Evolutionary conservation across 2,329 filamentous ascomycete genomes (phyloP), one percentile per base, ranked within the genome.

Genomic region (Botryotinia narcissicola): DNA sequence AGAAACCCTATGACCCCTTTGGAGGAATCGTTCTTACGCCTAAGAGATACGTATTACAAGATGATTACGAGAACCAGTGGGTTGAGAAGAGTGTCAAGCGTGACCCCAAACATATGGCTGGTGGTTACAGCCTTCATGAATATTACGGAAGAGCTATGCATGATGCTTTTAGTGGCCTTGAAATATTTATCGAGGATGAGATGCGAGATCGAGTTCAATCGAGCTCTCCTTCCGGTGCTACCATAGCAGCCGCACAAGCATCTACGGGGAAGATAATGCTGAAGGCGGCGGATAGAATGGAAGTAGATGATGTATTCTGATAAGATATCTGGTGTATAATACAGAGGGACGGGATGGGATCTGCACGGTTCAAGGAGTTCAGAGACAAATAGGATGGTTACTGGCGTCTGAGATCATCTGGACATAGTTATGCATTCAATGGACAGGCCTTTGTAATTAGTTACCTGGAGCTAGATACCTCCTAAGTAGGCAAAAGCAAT

Each of bases 101-200:
- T 59, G 91, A 95, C 80, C 83, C 87, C 3, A 86, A 87, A 62
- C 90, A 92, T 80, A 84, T 88, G 70, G 93, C 93, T 25, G 95
- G 94, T 46, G 97, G 96, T 0, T 98, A 97, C 83, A 91, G 91
- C 78, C 85, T 95, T 61, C 85, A 88, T 48, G 94, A 97, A 80
- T 98, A 96, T 80, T 93, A 94, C 79, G 86, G 90, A 12, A 87
- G 95, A 37, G 91, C 93, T 37, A 84, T 99, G 80, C 92, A 93
- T 75, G 95, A 98, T 80, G 94, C 95, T 0, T 98, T 98, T 83
- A 90, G 93, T 0, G 96, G 97, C 0, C 82, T 99, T 74, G 94
- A 93, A 0, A 93, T 97, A 60, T 97, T 97, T 78, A 86, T 99
- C 60, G 91, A 89, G 51, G 94, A 98, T 63, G 95, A 84, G 66